Evolutionary conservation across 192 early-diverging fungal genomes (phyloP), one percentile per base, ranked within the genome.

Genomic region (Backusella sp.): DNA sequence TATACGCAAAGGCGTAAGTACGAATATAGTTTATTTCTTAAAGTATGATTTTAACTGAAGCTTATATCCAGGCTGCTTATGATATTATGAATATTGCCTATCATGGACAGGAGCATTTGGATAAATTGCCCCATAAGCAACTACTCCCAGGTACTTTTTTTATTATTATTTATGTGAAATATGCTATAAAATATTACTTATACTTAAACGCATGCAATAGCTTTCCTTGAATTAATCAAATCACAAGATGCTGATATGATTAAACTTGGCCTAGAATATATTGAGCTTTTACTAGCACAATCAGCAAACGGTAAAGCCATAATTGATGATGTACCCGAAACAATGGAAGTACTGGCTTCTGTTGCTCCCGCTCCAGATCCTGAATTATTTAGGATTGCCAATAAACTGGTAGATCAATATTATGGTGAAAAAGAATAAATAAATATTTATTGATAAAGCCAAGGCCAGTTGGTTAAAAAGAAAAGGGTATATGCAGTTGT

Each of bases 191-290:
- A 17, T 4, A 15, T 44, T 5, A 15, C 42, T 44, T 75, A 86
- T 17, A 53, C 67, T 68, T 32, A 17, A 14, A n/a, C 2, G 12
- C 15, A 67, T 35, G 2, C 7, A 68, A 68, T 68, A 82, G 84
- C 82, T 3, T 86, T 88, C 67, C 35, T 89, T 11, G 91, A 90
- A 30, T 90, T 91, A 82, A 44, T 91, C 59, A 80, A 83, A 34
- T 88, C 90, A 56, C 86, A 91, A 78, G 91, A 92, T 72, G 71
- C 79, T 3, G 86, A 91, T 68, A 81, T 91, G 32, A 88, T 91
- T 59, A 83, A 84, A 12, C 84, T 92, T 53, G 91, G 91, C 7
- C 75, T 91, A 26, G 85, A 85, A 19, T 92, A 89, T 59, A 66
- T 92, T 2, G 83, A 88, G 30, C 56, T 92, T 11, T 26, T 89